Evolutionary conservation across 805 yeast species (phyloP).

Genomic region (Myxozyma neotropica): DNA sequence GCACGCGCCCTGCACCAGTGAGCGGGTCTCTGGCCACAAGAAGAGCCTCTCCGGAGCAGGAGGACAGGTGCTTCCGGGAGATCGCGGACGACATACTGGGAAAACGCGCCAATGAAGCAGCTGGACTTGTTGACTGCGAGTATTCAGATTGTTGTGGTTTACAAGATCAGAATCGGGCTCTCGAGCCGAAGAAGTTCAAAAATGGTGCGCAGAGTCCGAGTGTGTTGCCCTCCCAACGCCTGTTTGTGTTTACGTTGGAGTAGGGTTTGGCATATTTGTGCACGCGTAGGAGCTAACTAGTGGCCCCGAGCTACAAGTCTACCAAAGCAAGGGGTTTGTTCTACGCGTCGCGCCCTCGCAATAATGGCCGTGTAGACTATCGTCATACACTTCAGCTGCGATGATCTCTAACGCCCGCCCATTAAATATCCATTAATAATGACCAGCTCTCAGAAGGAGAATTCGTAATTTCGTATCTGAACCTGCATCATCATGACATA

Average conservation of each 20-base stretch:
- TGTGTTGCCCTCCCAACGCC: conserved; percentile 16
- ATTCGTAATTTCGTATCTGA: no score
- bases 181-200: background rate
- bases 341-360: background rate
- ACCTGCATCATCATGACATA: no score
- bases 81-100: conserved; percentile 2
- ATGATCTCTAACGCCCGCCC: no score
- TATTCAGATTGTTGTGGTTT: background rate
- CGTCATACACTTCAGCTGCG: no score
- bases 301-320: no score
- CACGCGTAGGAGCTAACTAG: no score
- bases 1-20: background rate
- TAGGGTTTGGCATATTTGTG: background rate
- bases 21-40: conserved; percentile 2
- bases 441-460: no score
- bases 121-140: background rate
- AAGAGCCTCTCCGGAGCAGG: conserved; percentile 5
- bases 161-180: conserved; percentile 1
- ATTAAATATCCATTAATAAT: no score
- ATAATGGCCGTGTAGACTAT: background rate
- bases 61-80: background rate
- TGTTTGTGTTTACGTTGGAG: conserved; percentile 11
- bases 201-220: background rate
- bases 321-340: background rate
- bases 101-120: background rate